Percentiles rank a stretch among this genome's conserved stretches.
Evolutionary conservation across 805 yeast species (phyloP).

Genomic region (Candida yuanshanica): DNA sequence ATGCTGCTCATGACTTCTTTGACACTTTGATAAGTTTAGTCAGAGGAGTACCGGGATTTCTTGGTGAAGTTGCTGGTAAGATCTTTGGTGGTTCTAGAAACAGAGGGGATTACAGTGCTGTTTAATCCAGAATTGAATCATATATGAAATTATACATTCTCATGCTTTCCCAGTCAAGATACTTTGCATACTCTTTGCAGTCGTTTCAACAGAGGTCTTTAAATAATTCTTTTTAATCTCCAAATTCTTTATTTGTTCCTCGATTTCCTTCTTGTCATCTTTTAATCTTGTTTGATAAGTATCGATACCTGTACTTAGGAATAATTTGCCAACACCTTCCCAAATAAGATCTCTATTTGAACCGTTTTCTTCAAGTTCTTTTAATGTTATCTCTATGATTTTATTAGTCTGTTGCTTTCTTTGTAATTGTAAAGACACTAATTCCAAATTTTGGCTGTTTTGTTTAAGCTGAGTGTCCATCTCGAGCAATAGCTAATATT

Average conservation of each 20-base stretch:
- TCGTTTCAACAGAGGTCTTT: slow-evolving; percentile 71
- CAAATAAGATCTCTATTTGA: slow-evolving; percentile 51
- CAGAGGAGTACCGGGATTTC: slow-evolving; percentile 57
- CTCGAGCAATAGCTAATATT: slow-evolving; percentile 45
- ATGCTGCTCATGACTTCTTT: slow-evolving; percentile 64
- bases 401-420: slow-evolving; percentile 8
- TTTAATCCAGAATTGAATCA: slow-evolving; percentile 23
- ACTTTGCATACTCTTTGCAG: slow-evolving; percentile 56
- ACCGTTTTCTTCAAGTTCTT: slow-evolving; percentile 40
- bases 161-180: slow-evolving; percentile 18
- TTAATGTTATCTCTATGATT: slow-evolving; percentile 35
- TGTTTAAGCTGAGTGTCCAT: slow-evolving; percentile 60
- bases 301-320: slow-evolving; percentile 38
- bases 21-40: slow-evolving; percentile 59
- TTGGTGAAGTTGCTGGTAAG: slow-evolving; percentile 61
- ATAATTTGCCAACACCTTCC: slow-evolving; percentile 82
- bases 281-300: slow-evolving; percentile 44
- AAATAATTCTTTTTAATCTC: slow-evolving; percentile 66
- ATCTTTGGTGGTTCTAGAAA: slow-evolving; percentile 51
- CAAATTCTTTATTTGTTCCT: slow-evolving; percentile 56
- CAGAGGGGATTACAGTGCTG: slow-evolving; percentile 93
- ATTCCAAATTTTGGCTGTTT: slow-evolving; percentile 52
- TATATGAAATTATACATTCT: slow-evolving; percentile 1
- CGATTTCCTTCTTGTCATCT: slow-evolving; percentile 45
- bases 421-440: slow-evolving; percentile 41